Evolutionary conservation across 2,329 filamentous ascomycete genomes (phyloP).

Genomic region (Alternaria burnsii): DNA sequence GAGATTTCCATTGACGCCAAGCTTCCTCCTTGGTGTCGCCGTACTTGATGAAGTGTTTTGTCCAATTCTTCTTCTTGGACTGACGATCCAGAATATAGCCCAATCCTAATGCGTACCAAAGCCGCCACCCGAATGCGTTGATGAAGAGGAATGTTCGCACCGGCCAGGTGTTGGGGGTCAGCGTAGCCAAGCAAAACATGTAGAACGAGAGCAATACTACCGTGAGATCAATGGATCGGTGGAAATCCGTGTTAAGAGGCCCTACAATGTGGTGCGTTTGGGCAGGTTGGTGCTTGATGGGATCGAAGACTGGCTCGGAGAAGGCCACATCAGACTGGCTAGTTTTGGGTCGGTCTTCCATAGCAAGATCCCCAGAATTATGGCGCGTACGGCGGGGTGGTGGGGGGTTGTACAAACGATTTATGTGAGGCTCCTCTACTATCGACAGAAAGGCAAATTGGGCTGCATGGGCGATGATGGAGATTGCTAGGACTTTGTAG

Average conservation of each 20-base stretch:
- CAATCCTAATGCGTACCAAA: slow-evolving; percentile 92
- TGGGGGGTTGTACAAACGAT: slow-evolving; percentile 95
- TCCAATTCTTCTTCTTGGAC: slow-evolving; percentile 92
- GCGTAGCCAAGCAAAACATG: slow-evolving; percentile 74
- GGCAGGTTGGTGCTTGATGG: slow-evolving; percentile 62
- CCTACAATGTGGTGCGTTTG: slow-evolving; percentile 86
- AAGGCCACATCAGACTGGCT: slow-evolving; percentile 52
- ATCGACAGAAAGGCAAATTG: slow-evolving; percentile 92
- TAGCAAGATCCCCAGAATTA: slow-evolving; percentile 49
- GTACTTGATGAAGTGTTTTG: slow-evolving; percentile 95
- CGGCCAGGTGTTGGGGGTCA: slow-evolving; percentile 78
- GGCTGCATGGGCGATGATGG: slow-evolving; percentile 89
- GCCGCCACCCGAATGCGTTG: slow-evolving; percentile 82
- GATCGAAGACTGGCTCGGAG: slow-evolving; percentile 51
- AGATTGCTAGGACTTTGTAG: slow-evolving; percentile 97
- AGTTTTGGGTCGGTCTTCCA: slow-evolving; percentile 49
- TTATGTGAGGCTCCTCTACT: slow-evolving; percentile 97
- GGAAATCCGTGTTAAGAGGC: slow-evolving; percentile 82
- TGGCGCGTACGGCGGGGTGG: slow-evolving; percentile 73
- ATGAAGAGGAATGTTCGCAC: slow-evolving; percentile 82
- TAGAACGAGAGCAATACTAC: slow-evolving; percentile 80
- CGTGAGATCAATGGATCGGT: slow-evolving; percentile 84
- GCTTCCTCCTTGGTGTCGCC: slow-evolving; percentile 90
- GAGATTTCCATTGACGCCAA: slow-evolving; percentile 97
- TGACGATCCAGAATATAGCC: slow-evolving; percentile 85